phyloP scores from a whole-genome alignment of 2,329 filamentous ascomycete genomes.

The Fusarium nisikadoi region DNA sequence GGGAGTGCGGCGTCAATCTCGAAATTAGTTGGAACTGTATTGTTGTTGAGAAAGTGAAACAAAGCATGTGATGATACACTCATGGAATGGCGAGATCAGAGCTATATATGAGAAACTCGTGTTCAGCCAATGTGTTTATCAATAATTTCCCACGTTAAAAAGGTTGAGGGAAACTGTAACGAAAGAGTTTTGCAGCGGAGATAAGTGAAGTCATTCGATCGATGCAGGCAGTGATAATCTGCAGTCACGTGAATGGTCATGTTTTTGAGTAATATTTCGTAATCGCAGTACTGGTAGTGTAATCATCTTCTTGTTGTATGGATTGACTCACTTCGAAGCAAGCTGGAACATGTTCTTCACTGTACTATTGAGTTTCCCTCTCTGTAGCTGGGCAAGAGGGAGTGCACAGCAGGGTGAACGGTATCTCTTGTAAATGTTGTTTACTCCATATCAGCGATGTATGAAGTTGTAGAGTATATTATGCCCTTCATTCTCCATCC shows the following conservation, averaged over 20 bases:
- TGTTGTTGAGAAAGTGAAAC: conserved; percentile 11
- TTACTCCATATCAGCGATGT: too few species aligned
- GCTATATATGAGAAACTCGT: neutral
- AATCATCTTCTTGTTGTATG: neutral
- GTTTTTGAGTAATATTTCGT: neutral
- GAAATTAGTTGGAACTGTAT: neutral
- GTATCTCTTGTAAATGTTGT: neutral
- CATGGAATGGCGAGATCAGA: neutral
- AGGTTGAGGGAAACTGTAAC: neutral
- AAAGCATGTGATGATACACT: neutral
- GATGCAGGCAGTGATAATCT: neutral
- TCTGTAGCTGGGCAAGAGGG: neutral
- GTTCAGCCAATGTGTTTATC: neutral
- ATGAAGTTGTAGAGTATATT: neutral
- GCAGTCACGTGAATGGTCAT: conserved; percentile 17
- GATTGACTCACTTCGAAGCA: neutral
- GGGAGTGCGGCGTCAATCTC: neutral
- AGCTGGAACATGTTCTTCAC: too few species aligned
- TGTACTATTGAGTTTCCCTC: neutral
- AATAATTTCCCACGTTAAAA: neutral
- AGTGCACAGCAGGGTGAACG: neutral
- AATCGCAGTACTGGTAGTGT: neutral
- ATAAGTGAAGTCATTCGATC: conserved; percentile 28
- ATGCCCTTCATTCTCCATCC: neutral
- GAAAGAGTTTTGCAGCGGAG: conserved; percentile 13